A percentile compares a stretch with the other conserved stretches of the same genome.
Conservation (phyloP, 2,329 filamentous ascomycete species). For the Arthrobotrys musiformis region DNA sequence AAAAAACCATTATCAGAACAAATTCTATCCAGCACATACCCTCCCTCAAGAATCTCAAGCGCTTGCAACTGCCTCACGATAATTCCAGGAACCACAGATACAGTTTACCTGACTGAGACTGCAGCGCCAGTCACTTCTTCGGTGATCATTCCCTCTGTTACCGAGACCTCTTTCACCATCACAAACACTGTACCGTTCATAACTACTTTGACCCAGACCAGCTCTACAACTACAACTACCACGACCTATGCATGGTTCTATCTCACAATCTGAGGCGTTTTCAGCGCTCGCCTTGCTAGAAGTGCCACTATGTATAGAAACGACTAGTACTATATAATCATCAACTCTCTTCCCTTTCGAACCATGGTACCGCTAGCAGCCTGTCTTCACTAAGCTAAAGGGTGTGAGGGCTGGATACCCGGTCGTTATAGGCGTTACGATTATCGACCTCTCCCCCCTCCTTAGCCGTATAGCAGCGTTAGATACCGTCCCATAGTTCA, state of each 20-base stretch:
- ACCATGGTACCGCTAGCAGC: too few relatives aligned
- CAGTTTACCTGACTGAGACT: constrained; percentile 3
- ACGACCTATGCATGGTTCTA: not conserved
- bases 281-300: too few relatives aligned
- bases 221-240: not conserved
- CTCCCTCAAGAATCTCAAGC: constrained; percentile 22
- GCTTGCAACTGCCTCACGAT: constrained; percentile 24
- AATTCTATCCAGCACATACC: constrained; percentile 5
- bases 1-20: constrained; percentile 17
- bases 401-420: too few relatives aligned
- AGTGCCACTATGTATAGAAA: too few relatives aligned
- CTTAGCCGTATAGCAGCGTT: too few relatives aligned
- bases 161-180: constrained; percentile 10
- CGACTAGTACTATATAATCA: too few relatives aligned
- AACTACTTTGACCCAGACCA: not conserved
- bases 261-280: not conserved
- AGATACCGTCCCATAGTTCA: too few relatives aligned
- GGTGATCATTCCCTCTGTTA: not conserved
- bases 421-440: too few relatives aligned
- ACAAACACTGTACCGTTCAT: not conserved
- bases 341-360: too few relatives aligned
- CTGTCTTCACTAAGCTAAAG: too few relatives aligned
- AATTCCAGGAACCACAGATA: not conserved
- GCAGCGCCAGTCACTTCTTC: not conserved
- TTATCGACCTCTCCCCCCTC: too few relatives aligned